Evolutionary conservation across 2,329 filamentous ascomycete species (phyloP).

Genomic region (Paecilomyces fulvus): DNA sequence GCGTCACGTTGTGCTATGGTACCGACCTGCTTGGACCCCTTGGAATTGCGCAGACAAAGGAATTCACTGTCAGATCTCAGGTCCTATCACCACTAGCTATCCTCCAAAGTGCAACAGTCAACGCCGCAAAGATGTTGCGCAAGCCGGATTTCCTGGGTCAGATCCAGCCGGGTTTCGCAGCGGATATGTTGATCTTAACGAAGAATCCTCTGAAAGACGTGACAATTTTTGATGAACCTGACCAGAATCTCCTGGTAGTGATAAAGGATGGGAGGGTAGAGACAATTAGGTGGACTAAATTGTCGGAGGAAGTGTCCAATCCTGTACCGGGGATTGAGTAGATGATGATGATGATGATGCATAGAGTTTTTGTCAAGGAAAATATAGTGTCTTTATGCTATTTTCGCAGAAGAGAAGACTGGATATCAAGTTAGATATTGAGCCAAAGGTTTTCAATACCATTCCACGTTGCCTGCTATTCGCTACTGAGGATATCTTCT

Average conservation of each 20-base stretch:
- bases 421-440: not conserved
- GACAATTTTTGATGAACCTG: constrained; percentile 40
- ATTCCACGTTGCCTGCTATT: not conserved
- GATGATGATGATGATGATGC: constrained; percentile 1
- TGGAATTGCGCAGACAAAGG: constrained; percentile 40
- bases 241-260: constrained; percentile 42
- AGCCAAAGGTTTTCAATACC: not conserved
- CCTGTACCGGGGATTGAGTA: not conserved
- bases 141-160: constrained; percentile 43
- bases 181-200: constrained; percentile 47
- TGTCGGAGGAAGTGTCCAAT: not conserved
- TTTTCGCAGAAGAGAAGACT: not conserved
- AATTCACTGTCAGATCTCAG: constrained; percentile 40
- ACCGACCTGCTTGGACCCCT: constrained; percentile 47
- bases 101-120: constrained; percentile 46
- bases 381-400: constrained; percentile 5
- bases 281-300: not conserved
- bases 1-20: constrained; percentile 50
- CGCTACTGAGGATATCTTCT: not conserved
- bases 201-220: constrained; percentile 50
- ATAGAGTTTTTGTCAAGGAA: constrained; percentile 8
- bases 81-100: constrained; percentile 37
- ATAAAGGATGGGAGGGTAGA: constrained; percentile 49
- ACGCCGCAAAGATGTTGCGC: constrained; percentile 43
- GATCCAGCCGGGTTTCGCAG: constrained; percentile 42